These are phyloP conservation scores for Tylopilus sp. DNA, from an alignment of 768 basidiomycete genomes.

Conservation along the genomic window DNA sequence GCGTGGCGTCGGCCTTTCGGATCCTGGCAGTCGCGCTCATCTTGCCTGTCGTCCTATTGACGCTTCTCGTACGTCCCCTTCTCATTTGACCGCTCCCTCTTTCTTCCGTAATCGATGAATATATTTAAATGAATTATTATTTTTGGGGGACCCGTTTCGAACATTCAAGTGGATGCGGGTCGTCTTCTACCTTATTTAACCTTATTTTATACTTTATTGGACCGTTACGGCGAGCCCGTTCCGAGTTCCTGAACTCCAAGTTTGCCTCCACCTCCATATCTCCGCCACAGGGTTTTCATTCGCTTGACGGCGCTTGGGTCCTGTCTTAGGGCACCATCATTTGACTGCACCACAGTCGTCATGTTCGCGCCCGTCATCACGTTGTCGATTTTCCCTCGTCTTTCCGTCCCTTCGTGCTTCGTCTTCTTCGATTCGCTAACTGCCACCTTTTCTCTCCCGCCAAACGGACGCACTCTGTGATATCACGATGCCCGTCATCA, in stretches of 20 bases:
- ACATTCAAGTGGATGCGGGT: conserved; percentile 2
- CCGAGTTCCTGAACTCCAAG: conserved; percentile 4
- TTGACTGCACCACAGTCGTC: background rate
- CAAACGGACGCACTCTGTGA: background rate
- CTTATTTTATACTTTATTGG: conserved; percentile 4
- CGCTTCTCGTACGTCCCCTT: conserved; percentile 54
- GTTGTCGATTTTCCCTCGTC: background rate
- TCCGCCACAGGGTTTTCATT: conserved; percentile 5
- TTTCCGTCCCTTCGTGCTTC: background rate
- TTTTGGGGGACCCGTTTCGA: background rate
- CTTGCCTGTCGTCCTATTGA: conserved; percentile 53
- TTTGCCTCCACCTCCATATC: conserved; percentile 10
- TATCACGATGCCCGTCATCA: background rate
- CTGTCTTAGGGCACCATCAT: background rate
- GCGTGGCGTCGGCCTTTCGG: conserved; percentile 59
- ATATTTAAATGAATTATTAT: conserved; percentile 2
- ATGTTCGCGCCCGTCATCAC: background rate
- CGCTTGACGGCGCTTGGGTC: conserved; percentile 2
- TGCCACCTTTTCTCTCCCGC: background rate
- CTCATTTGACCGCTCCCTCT: background rate
- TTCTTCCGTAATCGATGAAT: conserved; percentile 10
- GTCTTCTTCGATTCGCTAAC: conserved; percentile 10
- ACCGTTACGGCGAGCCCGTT: conserved; percentile 11
- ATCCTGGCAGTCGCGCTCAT: conserved; percentile 54
- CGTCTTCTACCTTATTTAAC: conserved; percentile 4